Evolutionary conservation across 2,329 filamentous ascomycete genomes (phyloP).

Genomic region (Tolypocladium guangdongense): DNA sequence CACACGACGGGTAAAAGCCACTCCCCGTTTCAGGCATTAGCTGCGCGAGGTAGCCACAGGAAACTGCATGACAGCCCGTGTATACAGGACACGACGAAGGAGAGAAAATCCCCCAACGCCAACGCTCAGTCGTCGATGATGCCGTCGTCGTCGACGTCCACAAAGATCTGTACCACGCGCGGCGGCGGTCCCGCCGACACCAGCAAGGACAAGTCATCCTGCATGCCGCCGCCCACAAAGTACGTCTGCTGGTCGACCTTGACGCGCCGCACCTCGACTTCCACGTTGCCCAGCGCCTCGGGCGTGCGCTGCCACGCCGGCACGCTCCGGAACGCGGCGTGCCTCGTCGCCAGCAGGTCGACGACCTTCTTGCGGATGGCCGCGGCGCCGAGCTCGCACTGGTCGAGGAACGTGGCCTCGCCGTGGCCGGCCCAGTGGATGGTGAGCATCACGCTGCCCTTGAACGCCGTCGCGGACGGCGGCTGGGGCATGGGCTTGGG

Average conservation of each 20-base stretch:
- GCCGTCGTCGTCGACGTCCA: neutral
- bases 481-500: neutral
- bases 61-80: neutral
- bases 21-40: neutral
- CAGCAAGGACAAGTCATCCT: conserved; percentile 14
- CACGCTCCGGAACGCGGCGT: conserved; percentile 4
- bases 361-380: conserved; percentile 10
- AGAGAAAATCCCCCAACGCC: neutral
- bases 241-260: conserved; percentile 11
- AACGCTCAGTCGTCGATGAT: neutral
- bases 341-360: conserved; percentile 9
- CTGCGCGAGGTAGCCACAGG: neutral
- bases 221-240: conserved; percentile 12
- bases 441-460: conserved; percentile 11
- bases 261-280: conserved; percentile 11
- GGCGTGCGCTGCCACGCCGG: neutral
- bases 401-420: conserved; percentile 17
- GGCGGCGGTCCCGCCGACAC: conserved; percentile 7
- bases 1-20: neutral
- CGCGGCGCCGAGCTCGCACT: conserved; percentile 23
- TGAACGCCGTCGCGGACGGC: neutral
- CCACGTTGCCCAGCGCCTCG: conserved; percentile 1
- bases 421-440: conserved; percentile 17
- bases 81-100: neutral
- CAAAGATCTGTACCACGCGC: neutral